Evolutionary conservation across 1,139 yeast genomes (phyloP).

Genomic region (Blastobotrys apis): DNA sequence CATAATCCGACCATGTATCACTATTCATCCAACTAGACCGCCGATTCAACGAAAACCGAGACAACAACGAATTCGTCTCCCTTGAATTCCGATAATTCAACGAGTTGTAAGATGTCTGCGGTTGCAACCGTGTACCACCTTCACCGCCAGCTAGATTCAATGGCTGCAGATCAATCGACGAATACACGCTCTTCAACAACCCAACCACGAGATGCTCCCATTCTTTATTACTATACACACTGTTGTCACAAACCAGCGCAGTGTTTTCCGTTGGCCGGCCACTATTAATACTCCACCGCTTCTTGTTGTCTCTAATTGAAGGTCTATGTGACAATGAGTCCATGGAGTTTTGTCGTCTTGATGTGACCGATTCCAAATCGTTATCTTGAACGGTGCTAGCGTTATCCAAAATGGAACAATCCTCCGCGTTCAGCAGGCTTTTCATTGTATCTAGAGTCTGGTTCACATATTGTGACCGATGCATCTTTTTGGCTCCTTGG

Average conservation of each 20-base stretch:
- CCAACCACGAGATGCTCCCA: slow-evolving; percentile 28
- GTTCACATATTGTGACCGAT: slow-evolving; percentile 30
- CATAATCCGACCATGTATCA: slow-evolving; percentile 27
- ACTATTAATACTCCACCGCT: slow-evolving; percentile 23
- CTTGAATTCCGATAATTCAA: slow-evolving; percentile 16
- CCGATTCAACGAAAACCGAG: slow-evolving; percentile 19
- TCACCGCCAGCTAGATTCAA: slow-evolving; percentile 23
- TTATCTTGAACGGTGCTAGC: neutral
- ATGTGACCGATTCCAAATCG: slow-evolving; percentile 11
- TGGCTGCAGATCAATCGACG: slow-evolving; percentile 30
- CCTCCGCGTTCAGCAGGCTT: slow-evolving; percentile 19
- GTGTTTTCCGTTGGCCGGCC: slow-evolving; percentile 19
- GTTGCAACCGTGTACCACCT: slow-evolving; percentile 16
- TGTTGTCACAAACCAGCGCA: slow-evolving; percentile 21
- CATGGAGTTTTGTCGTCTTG: slow-evolving; percentile 13
- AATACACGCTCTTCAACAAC: slow-evolving; percentile 28
- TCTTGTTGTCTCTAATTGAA: slow-evolving; percentile 8
- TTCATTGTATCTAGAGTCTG: slow-evolving; percentile 25
- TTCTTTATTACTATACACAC: slow-evolving; percentile 22
- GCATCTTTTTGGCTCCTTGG: slow-evolving; percentile 35
- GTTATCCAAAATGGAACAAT: slow-evolving; percentile 11
- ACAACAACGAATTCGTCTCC: slow-evolving; percentile 15
- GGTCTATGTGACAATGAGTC: slow-evolving; percentile 9
- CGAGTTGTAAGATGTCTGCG: slow-evolving; percentile 18
- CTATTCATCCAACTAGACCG: slow-evolving; percentile 26